Conservation (phyloP, 2,329 filamentous ascomycete genomes). For the Lecanicillium sp. region DNA sequence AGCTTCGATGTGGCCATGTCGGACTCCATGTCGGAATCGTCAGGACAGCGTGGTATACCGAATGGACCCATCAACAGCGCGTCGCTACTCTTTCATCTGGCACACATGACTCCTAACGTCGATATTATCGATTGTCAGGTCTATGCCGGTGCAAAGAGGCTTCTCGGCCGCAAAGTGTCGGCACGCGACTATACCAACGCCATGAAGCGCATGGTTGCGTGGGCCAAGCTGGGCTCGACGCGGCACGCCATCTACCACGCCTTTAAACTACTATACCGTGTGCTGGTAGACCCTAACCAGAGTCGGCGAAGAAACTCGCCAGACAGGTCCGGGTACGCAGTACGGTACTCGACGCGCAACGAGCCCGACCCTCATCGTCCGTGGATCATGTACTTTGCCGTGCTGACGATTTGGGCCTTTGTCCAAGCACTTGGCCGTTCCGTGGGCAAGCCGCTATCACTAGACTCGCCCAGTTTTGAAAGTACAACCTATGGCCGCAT, state of each 20-base stretch:
- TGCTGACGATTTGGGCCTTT: constrained; percentile 80
- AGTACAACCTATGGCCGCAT: constrained; percentile 26
- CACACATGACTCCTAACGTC: constrained; percentile 82
- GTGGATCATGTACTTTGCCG: constrained; percentile 86
- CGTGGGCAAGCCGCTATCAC: constrained; percentile 38
- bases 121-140: constrained; percentile 88
- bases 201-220: constrained; percentile 66
- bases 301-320: constrained; percentile 13
- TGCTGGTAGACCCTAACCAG: constrained; percentile 51
- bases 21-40: constrained; percentile 25
- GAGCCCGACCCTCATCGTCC: constrained; percentile 78
- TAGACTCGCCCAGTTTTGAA: constrained; percentile 35
- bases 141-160: constrained; percentile 68
- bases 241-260: constrained; percentile 80
- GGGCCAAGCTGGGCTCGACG: constrained; percentile 67
- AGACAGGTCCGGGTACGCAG: constrained; percentile 15
- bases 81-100: constrained; percentile 74
- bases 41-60: constrained; percentile 34
- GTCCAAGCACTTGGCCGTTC: constrained; percentile 64
- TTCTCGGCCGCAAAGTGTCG: constrained; percentile 73
- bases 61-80: constrained; percentile 67
- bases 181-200: constrained; percentile 66
- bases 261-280: constrained; percentile 68
- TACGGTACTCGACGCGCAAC: constrained; percentile 62
- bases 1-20: constrained; percentile 68